A percentile compares a stretch with the other conserved stretches of the same genome.
These are phyloP conservation scores for Fusarium anthophilum DNA, from an alignment of 2,329 filamentous ascomycete species.

Conservation along the genomic window DNA sequence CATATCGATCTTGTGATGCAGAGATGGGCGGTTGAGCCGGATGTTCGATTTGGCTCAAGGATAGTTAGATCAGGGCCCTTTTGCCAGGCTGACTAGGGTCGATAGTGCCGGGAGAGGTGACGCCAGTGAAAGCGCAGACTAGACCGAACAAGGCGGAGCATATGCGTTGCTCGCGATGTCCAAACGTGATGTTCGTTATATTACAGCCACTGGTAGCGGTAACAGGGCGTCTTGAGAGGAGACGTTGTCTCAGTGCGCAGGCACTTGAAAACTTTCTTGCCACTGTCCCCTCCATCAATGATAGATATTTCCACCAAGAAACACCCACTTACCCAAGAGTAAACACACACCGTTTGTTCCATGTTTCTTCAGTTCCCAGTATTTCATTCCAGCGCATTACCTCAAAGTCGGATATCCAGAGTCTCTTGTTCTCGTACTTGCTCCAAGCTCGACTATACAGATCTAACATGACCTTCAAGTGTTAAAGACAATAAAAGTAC, in stretches of 20 bases:
- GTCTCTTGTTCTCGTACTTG: not conserved
- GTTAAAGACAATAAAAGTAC: fast-evolving
- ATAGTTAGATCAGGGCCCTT: fast-evolving
- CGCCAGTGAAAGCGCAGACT: not conserved
- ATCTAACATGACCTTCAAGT: no score
- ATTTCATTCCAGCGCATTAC: fast-evolving
- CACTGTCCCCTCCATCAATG: not conserved
- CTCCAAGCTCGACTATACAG: fast-evolving
- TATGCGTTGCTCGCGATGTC: no score
- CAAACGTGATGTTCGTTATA: no score
- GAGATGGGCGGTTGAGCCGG: no score
- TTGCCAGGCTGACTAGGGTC: no score
- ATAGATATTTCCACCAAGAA: no score
- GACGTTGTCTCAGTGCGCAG: not conserved
- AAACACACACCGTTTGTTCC: not conserved
- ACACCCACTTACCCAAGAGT: not conserved
- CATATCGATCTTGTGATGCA: no score
- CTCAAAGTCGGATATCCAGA: fast-evolving
- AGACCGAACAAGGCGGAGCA: no score
- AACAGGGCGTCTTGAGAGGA: not conserved
- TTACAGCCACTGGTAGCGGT: no score
- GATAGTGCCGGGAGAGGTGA: not conserved
- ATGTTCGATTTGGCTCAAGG: not conserved
- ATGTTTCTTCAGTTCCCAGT: not conserved
- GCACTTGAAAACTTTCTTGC: no score